A percentile compares a stretch with the other conserved stretches of the same genome.
phyloP scores from a whole-genome alignment of 805 yeast genomes.

The Teunomyces funiuensis region DNA sequence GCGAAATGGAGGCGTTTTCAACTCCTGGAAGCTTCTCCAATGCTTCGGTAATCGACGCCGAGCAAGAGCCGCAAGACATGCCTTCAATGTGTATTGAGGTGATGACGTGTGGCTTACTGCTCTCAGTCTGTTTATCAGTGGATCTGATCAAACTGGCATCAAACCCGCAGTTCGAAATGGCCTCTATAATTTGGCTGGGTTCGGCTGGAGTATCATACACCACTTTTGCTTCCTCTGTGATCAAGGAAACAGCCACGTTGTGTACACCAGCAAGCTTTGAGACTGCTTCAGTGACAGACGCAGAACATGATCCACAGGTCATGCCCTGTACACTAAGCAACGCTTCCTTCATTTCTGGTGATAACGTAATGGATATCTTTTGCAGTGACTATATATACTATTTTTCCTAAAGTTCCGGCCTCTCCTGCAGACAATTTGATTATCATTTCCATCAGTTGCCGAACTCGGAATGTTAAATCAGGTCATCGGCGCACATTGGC shows the following conservation, averaged over 20 bases:
- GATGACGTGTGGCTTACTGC: too few species aligned
- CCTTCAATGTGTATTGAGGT: conserved; percentile 47
- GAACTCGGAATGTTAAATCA: background rate
- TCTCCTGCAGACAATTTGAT: background rate
- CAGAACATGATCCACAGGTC: conserved; percentile 29
- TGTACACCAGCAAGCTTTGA: conserved; percentile 14
- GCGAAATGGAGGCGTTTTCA: conserved; percentile 57
- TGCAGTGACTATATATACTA: too few species aligned
- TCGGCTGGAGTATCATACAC: conserved; percentile 13
- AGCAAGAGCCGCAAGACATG: conserved; percentile 92
- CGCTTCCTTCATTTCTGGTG: conserved; percentile 8
- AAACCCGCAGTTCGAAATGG: conserved; percentile 56
- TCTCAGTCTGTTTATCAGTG: background rate
- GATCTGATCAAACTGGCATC: conserved; percentile 32
- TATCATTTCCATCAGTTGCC: background rate
- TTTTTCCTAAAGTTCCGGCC: background rate
- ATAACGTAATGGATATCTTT: too few species aligned
- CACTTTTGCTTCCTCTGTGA: conserved; percentile 29
- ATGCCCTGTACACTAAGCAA: conserved; percentile 18
- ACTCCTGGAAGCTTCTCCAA: conserved; percentile 54
- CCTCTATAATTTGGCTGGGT: conserved; percentile 5
- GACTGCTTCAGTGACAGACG: conserved; percentile 22
- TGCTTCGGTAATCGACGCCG: conserved; percentile 61
- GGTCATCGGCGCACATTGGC: background rate
- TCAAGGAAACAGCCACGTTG: conserved; percentile 21